Base-by-base conservation (phyloP, 192 early-diverging fungal genomes). In the Thamnidium elegans region DNA sequence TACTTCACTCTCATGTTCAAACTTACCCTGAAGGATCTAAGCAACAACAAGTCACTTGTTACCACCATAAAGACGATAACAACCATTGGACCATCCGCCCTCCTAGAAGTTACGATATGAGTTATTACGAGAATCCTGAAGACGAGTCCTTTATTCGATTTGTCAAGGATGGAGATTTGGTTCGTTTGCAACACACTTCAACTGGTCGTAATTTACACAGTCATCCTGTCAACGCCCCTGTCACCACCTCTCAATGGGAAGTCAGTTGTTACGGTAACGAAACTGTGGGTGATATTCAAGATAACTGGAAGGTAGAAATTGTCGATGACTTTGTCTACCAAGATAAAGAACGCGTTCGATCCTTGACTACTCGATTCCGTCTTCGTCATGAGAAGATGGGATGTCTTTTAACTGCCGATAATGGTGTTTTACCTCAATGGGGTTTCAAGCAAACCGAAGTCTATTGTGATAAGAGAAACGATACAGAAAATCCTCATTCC, bases 11-110 rank as follows among this genome's bases (percentile, higher is more conserved):
- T 32, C 97, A 99, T 72, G 69, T 86, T 31, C 89, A 96, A 73
- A 80, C 77, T 7, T 99, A 88, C 63, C 94, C 93, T 0, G 78
- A 78, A 23, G 90, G 92, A 32, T 96, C 94, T 10, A 86, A 90
- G 77, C 97, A 99, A 75, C 97, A 99, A 74, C 97, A 99, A 77
- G 85, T 99, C 19, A 97, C 97, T 0, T 89, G 90, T 36, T 99
- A 99, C 70, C 87, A 88, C 43, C 90, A 96, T 77, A 92, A 92
- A 67, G 97, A 99, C 74, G 50, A 54, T 50, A 99, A 99, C 79
- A 99, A 99, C 77, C 80, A 93, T 58, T 99, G 94, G 94, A 77
- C 89, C 26, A 69, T 97, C 44, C 23, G 50, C 3, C 26, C 60
- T 3, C 50, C 67, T 21, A 44, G 54, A 34, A 21, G 32, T 13